phyloP scores from a whole-genome alignment of 345 rosid species.

The Populus simonii region DNA sequence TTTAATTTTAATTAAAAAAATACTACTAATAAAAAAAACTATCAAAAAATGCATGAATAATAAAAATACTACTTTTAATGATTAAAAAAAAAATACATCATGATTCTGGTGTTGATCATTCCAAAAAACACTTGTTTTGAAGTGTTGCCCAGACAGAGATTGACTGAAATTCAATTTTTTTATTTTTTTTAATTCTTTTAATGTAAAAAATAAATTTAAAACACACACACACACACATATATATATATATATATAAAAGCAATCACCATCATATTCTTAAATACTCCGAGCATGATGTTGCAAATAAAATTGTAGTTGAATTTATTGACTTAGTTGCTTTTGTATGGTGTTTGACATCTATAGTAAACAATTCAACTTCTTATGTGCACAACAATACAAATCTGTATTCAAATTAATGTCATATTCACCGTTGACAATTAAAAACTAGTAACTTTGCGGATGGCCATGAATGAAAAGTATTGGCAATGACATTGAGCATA shows the following conservation, averaged over 20 bases:
- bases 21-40: too few species aligned
- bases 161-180: too few species aligned
- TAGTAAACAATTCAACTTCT: not conserved
- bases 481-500: too few species aligned
- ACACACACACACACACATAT: too few species aligned
- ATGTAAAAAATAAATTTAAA: too few species aligned
- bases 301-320: not conserved
- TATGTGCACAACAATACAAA: not conserved
- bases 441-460: not conserved
- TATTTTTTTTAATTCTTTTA: too few species aligned
- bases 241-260: too few species aligned
- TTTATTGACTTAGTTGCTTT: not conserved
- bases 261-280: too few species aligned
- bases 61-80: too few species aligned
- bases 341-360: not conserved
- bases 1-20: too few species aligned
- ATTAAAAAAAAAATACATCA: constrained; percentile 30
- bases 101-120: constrained; percentile 69
- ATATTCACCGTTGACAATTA: not conserved
- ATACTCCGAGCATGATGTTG: not conserved
- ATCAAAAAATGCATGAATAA: too few species aligned
- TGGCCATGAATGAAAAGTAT: not conserved
- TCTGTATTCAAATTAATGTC: not conserved
- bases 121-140: constrained; percentile 46
- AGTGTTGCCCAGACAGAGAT: not conserved